These are phyloP conservation scores for Proteromonas lacertae DNA, from an alignment of 352 stramenopile genomes.

Conservation along the genomic window DNA sequence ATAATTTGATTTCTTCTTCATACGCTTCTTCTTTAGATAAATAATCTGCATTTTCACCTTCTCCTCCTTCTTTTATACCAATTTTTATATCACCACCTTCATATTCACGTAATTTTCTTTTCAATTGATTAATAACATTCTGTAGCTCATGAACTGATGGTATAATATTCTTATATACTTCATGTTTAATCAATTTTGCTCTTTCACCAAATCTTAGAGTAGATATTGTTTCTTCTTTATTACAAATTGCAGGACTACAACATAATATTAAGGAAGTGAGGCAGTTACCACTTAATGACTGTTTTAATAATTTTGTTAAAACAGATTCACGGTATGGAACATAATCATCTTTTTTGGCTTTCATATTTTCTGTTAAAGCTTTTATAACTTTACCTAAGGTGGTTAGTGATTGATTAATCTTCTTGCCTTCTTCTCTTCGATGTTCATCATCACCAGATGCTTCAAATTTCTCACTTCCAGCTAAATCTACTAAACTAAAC, in stretches of 20 bases:
- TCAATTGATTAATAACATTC: not conserved
- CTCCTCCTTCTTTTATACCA: too few relatives aligned
- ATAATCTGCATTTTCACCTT: too few relatives aligned
- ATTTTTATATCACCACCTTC: too few relatives aligned
- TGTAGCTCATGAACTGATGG: not conserved
- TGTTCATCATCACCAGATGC: slow-evolving; percentile 34
- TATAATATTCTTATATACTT: not conserved
- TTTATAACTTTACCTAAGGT: slow-evolving; percentile 2
- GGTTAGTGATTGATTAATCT: slow-evolving; percentile 39
- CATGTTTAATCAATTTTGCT: slow-evolving; percentile 6
- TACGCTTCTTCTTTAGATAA: too few relatives aligned
- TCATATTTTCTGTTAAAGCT: not conserved
- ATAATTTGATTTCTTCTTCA: too few relatives aligned
- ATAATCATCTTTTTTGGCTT: not conserved
- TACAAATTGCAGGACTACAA: not conserved
- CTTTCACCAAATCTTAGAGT: slow-evolving; percentile 2
- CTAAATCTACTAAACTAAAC: slow-evolving; percentile 57
- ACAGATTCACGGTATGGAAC: slow-evolving; percentile 1
- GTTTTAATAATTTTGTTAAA: not conserved
- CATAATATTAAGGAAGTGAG: not conserved
- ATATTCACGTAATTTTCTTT: not conserved
- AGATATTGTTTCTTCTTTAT: not conserved
- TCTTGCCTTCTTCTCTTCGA: slow-evolving; percentile 44
- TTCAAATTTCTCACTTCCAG: slow-evolving; percentile 34
- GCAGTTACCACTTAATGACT: not conserved